Percentiles rank a stretch among this genome's conserved stretches.
Conservation (phyloP, 2,329 filamentous ascomycete species). For the Xylaria multiplex region DNA sequence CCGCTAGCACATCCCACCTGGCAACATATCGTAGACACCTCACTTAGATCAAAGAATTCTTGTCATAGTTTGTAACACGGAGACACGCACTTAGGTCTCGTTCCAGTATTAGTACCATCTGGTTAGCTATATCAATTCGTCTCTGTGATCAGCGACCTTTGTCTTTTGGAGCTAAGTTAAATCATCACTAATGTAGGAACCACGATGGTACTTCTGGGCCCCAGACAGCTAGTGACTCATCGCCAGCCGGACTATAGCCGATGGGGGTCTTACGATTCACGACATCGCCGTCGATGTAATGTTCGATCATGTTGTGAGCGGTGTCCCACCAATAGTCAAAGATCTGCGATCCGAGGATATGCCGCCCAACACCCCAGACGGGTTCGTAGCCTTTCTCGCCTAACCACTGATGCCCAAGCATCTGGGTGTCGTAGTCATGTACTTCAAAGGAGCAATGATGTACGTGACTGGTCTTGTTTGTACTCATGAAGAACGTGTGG, state of each 20-base stretch:
- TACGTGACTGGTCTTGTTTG: slow-evolving; percentile 33
- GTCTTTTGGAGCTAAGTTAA: neutral
- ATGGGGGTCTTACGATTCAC: slow-evolving; percentile 34
- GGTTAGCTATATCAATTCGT: neutral
- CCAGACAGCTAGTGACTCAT: slow-evolving; percentile 37
- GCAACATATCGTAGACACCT: neutral
- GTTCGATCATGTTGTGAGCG: slow-evolving; percentile 33
- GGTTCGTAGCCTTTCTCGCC: slow-evolving; percentile 29
- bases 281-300: slow-evolving; percentile 36
- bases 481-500: slow-evolving; percentile 36
- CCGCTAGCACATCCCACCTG: neutral
- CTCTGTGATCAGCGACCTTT: neutral
- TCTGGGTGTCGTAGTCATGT: slow-evolving; percentile 36
- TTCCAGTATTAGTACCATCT: neutral
- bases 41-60: neutral
- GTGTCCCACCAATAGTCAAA: slow-evolving; percentile 38
- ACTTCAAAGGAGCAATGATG: slow-evolving; percentile 36
- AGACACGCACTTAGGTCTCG: neutral
- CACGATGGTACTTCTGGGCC: slow-evolving; percentile 32
- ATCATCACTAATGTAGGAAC: slow-evolving; percentile 24
- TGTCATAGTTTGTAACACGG: neutral
- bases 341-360: slow-evolving; percentile 37
- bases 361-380: slow-evolving; percentile 35
- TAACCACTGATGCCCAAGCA: slow-evolving; percentile 36
- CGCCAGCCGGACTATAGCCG: slow-evolving; percentile 30